Evolutionary conservation across 805 yeast species (phyloP).

Genomic region (Cyberlindnera mrakii): DNA sequence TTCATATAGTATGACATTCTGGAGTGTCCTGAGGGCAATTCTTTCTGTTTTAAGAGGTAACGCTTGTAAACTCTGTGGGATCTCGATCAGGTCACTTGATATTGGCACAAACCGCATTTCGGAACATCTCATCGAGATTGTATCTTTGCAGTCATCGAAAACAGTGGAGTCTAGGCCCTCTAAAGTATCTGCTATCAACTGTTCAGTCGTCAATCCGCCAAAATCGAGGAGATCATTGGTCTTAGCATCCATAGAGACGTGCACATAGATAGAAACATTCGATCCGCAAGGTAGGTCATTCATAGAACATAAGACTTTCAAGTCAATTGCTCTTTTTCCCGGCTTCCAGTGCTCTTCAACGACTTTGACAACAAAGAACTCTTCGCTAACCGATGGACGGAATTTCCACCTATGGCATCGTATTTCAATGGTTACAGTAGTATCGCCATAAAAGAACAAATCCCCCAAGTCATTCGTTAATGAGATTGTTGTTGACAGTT

Average conservation of each 20-base stretch:
- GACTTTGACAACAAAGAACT: not conserved
- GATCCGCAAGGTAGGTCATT: conserved; percentile 1
- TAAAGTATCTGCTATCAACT: conserved; percentile 8
- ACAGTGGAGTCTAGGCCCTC: conserved; percentile 5
- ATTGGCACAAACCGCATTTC: conserved; percentile 10
- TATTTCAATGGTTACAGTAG: conserved; percentile 7
- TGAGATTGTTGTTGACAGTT: conserved; percentile 18
- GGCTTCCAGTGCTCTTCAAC: conserved; percentile 12
- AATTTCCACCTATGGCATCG: conserved; percentile 2
- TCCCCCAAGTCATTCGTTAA: conserved; percentile 38
- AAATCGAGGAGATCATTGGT: conserved; percentile 10
- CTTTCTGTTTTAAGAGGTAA: conserved; percentile 18
- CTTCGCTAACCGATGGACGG: not conserved
- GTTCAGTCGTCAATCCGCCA: conserved; percentile 5
- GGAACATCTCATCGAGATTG: not conserved
- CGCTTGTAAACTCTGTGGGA: conserved; percentile 7
- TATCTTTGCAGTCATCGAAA: conserved; percentile 3
- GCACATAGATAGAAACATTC: conserved; percentile 11
- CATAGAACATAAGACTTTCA: conserved; percentile 2
- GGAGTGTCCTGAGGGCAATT: conserved; percentile 11
- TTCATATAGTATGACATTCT: conserved; percentile 22
- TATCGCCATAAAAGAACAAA: conserved; percentile 29
- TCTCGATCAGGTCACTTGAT: conserved; percentile 12
- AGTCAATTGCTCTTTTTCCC: conserved; percentile 18
- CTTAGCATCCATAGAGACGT: conserved; percentile 1